Conservation (phyloP, 31 red algal genomes). For the Endocladia muricata region DNA sequence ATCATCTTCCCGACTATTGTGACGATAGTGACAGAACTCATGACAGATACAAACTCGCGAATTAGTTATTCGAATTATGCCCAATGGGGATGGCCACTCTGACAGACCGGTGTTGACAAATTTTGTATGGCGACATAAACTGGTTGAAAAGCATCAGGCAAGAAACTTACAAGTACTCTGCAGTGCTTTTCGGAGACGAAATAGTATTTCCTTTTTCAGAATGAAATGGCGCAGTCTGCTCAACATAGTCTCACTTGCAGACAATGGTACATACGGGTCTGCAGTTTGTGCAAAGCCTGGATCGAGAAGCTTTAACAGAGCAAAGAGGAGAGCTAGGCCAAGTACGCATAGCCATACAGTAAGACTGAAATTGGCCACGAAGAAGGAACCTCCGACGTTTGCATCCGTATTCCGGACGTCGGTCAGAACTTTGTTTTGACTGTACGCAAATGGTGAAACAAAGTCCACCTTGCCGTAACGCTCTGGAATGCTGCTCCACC, state of each 20-base stretch:
- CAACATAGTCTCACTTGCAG: not conserved
- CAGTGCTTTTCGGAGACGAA: not conserved
- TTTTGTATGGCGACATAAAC: too few species aligned
- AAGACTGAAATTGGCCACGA: not conserved
- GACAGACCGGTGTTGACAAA: too few species aligned
- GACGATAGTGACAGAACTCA: not conserved
- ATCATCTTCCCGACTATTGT: too few species aligned
- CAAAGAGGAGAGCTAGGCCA: conserved; percentile 2
- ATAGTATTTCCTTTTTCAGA: not conserved
- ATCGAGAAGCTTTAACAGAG: conserved; percentile 18
- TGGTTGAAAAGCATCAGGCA: too few species aligned
- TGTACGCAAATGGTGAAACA: conserved; percentile 1
- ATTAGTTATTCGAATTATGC: not conserved
- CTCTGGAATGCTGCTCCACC: conserved; percentile 1
- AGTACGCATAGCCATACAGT: conserved; percentile 8
- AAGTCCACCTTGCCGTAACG: conserved; percentile 11
- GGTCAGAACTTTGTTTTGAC: not conserved
- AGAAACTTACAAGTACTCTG: conserved; percentile 6
- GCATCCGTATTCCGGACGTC: not conserved
- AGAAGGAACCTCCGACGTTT: not conserved
- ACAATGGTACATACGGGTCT: not conserved
- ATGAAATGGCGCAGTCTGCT: not conserved
- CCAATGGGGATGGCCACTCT: too few species aligned
- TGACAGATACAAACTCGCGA: not conserved
- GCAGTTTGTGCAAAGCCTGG: conserved; percentile 1